phyloP scores from a whole-genome alignment of 2,329 filamentous ascomycete species.

The Rhinocladiella mackenziei region DNA sequence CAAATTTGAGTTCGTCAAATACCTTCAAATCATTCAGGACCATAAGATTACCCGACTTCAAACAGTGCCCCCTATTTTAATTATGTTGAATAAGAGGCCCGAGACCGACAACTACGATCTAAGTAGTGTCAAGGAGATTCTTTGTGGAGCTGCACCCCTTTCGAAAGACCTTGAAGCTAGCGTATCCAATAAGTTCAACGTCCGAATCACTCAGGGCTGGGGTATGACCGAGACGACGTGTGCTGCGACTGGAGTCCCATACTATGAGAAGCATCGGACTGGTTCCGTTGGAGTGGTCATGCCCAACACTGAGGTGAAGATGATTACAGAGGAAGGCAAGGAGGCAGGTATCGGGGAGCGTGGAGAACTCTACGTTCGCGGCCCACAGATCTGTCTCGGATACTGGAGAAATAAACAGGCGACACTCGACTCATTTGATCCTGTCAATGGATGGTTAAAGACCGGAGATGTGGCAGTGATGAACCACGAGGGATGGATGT shows the following conservation, averaged over 20 bases:
- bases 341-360: slow-evolving; percentile 51
- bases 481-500: slow-evolving; percentile 53
- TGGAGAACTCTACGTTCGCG: slow-evolving; percentile 64
- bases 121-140: slow-evolving; percentile 52
- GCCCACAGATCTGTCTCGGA: slow-evolving; percentile 73
- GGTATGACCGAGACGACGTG: slow-evolving; percentile 64
- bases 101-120: slow-evolving; percentile 54
- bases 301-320: slow-evolving; percentile 55
- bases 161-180: slow-evolving; percentile 54
- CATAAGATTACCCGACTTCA: slow-evolving; percentile 54
- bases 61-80: slow-evolving; percentile 58
- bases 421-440: slow-evolving; percentile 66
- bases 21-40: slow-evolving; percentile 52
- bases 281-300: slow-evolving; percentile 56
- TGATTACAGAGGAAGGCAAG: slow-evolving; percentile 50
- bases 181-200: slow-evolving; percentile 51
- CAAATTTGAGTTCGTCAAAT: slow-evolving; percentile 66
- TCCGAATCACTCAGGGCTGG: slow-evolving; percentile 61
- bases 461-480: slow-evolving; percentile 64
- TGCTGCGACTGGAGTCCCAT: slow-evolving; percentile 61
- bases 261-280: slow-evolving; percentile 53
- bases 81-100: slow-evolving; percentile 55
- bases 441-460: slow-evolving; percentile 51
- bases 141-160: slow-evolving; percentile 58
- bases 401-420: slow-evolving; percentile 71